Evolutionary conservation across 2,329 filamentous ascomycete species (phyloP).

Genomic region (Raffaelea arxii): DNA sequence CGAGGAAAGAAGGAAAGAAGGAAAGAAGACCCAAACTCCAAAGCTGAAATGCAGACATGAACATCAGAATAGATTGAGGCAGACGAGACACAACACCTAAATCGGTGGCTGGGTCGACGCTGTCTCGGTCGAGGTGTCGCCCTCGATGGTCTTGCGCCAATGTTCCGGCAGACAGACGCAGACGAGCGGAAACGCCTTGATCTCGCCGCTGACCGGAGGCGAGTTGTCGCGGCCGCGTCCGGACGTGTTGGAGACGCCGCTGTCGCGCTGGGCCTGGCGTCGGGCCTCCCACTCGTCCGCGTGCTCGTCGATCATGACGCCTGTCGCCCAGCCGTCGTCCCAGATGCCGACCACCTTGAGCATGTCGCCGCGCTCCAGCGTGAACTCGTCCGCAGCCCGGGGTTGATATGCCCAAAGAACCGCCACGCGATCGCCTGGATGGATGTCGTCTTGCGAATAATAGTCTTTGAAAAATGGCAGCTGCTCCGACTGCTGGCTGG

Average conservation of each 20-base stretch:
- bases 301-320: slow-evolving; percentile 68
- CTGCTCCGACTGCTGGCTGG: slow-evolving; percentile 90
- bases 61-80: not conserved
- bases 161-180: slow-evolving; percentile 93
- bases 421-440: slow-evolving; percentile 79
- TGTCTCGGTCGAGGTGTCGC: slow-evolving; percentile 63
- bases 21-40: not conserved
- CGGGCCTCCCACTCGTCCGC: slow-evolving; percentile 83
- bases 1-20: not conserved
- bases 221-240: slow-evolving; percentile 48
- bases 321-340: slow-evolving; percentile 98
- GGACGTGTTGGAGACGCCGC: slow-evolving; percentile 79
- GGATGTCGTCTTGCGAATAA: slow-evolving; percentile 94
- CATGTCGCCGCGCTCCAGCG: slow-evolving; percentile 92
- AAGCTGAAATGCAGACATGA: not conserved
- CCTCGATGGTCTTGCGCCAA: slow-evolving; percentile 94
- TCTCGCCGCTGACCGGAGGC: slow-evolving; percentile 63
- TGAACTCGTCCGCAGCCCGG: slow-evolving; percentile 84
- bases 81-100: too few relatives aligned
- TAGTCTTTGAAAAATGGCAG: slow-evolving; percentile 97
- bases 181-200: slow-evolving; percentile 95
- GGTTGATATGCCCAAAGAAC: slow-evolving; percentile 96
- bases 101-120: slow-evolving; percentile 37
- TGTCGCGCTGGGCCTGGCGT: slow-evolving; percentile 74
- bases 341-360: slow-evolving; percentile 96